Base-by-base conservation (phyloP, 2,329 filamentous ascomycete genomes). In the Calonectria hongkongensis region DNA sequence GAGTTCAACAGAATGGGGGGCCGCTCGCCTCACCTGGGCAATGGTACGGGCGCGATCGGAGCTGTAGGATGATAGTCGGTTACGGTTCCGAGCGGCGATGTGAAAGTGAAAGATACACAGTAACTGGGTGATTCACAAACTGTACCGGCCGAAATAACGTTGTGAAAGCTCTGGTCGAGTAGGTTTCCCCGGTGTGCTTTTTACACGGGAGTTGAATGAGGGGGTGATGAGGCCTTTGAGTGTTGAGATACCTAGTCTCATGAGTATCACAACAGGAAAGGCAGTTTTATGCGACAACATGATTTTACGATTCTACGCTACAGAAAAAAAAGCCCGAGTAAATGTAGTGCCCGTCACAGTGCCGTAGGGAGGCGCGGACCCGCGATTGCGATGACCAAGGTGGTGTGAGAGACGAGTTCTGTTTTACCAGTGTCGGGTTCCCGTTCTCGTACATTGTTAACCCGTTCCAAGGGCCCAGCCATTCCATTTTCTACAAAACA, bases 1-100 rank as follows among this genome's bases (percentile, higher is more conserved):
- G 64, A 75, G 66, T 25, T 63, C 72, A 15, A 73, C 69, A 70
- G 25, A 25, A 75, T 58, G 65, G 65, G 65, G 48, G 65, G 48
- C 56, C 33, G 65, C 21, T 68, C 25, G 58, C 51, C 27, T 51
- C 21, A 15, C 5, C 28, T 60, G 47, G 28, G 69, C 67, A 33
- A 70, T 51, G 50, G 66, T 63, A 62, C 51, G 65, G 41, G 62
- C 50, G 50, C 50, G 68, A 45, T 56, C 51, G 64, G 63, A 28
- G 56, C 25, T 64, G 47, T 60, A 25, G 69, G 63, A 54, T 36
- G 43, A 51, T 48, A 47, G 45, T 43, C 36, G 48, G 69, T 41
- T 58, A 36, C 41, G 62, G 41, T 48, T 58, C 54, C n/a, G 54
- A 39, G 54, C 30, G 47, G 43, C 16, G 43, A 50, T 18, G 50